phyloP scores from a whole-genome alignment of 164 flowering plant species.

The Pachysandra terminalis region DNA sequence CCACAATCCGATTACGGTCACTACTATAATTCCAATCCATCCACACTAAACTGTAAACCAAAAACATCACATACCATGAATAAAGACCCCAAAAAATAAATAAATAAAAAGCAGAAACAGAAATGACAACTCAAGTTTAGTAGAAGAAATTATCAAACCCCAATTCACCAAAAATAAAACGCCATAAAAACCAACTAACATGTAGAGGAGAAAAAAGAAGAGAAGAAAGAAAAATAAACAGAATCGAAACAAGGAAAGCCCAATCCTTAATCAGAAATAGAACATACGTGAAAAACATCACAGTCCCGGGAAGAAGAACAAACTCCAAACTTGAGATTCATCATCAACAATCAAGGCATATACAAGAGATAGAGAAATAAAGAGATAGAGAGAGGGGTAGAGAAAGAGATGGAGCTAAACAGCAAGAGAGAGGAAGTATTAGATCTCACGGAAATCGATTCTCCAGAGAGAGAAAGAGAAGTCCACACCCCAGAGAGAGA shows the following conservation, averaged over 20 bases:
- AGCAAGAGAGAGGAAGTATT: background rate
- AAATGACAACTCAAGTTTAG: background rate
- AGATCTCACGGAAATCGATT: too few relatives aligned
- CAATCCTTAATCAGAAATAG: background rate
- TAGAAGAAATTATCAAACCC: background rate
- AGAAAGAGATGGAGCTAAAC: background rate
- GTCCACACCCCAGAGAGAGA: too few relatives aligned
- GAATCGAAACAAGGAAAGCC: background rate
- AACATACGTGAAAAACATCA: background rate
- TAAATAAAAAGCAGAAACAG: too few relatives aligned
- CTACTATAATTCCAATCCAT: constrained; percentile 27
- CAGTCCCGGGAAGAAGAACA: background rate
- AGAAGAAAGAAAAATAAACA: too few relatives aligned
- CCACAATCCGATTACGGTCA: constrained; percentile 15
- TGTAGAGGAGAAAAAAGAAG: too few relatives aligned
- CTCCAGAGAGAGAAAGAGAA: background rate
- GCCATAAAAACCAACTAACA: too few relatives aligned
- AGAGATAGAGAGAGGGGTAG: background rate
- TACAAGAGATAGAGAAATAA: too few relatives aligned
- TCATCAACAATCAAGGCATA: background rate
- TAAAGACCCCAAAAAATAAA: too few relatives aligned
- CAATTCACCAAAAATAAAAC: too few relatives aligned
- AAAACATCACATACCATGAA: constrained; percentile 3
- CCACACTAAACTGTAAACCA: constrained; percentile 17
- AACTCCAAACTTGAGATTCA: constrained; percentile 1